Percentiles rank a stretch among this genome's conserved stretches.
Conservation (phyloP, 495 filamentous ascomycete species). For the Aspergillus sparsus region DNA sequence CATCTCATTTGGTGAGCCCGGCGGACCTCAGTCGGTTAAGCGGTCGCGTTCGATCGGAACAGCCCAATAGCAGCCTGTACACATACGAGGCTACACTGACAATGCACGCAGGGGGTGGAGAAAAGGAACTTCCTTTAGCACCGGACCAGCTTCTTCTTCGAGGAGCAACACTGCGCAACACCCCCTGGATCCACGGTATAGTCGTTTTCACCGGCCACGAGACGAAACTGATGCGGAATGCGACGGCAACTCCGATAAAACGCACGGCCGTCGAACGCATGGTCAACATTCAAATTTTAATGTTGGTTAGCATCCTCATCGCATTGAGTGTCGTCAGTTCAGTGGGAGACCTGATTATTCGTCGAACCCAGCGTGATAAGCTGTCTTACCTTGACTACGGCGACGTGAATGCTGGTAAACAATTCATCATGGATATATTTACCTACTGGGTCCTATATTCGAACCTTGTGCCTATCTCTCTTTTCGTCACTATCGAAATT, state of each 20-base stretch:
- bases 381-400: constrained; percentile 73
- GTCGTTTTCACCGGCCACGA: constrained; percentile 99
- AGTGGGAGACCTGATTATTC: constrained; percentile 83
- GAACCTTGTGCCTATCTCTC: constrained; percentile 91
- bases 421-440: constrained; percentile 93
- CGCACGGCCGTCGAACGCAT: constrained; percentile 90
- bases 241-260: constrained; percentile 96
- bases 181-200: constrained; percentile 94
- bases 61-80: constrained; percentile 97
- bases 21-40: constrained; percentile 83
- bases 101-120: constrained; percentile 87
- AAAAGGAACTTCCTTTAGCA: constrained; percentile 84
- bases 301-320: constrained; percentile 83
- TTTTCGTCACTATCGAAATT: constrained; percentile 97
- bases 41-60: constrained; percentile 87
- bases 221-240: constrained; percentile 98
- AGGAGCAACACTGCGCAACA: constrained; percentile 93
- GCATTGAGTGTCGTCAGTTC: constrained; percentile 84
- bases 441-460: constrained; percentile 99
- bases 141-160: constrained; percentile 86
- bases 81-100: constrained; percentile 98
- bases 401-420: constrained; percentile 60
- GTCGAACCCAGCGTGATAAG: constrained; percentile 55
- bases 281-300: constrained; percentile 90
- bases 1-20: constrained; percentile 80